Evolutionary conservation across 1,139 yeast genomes (phyloP).

Genomic region (Spencermartinsiella ligniputridi): DNA sequence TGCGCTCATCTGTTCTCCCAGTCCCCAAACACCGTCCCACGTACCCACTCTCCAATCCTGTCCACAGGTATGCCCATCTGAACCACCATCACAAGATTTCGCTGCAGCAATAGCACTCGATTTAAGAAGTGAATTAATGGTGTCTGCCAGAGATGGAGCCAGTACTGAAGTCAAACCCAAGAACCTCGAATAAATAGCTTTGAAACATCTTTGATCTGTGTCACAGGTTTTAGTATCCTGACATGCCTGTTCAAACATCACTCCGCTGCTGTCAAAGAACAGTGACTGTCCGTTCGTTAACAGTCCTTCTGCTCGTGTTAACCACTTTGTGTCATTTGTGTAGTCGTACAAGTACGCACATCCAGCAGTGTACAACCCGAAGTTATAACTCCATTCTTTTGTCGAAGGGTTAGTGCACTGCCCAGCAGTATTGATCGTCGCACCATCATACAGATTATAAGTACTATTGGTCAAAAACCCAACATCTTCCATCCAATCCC

Average conservation of each 20-base stretch:
- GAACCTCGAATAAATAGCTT: slow-evolving; percentile 74
- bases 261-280: slow-evolving; percentile 53
- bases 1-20: slow-evolving; percentile 92
- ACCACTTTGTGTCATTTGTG: slow-evolving; percentile 69
- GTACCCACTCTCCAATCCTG: slow-evolving; percentile 62
- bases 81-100: slow-evolving; percentile 76
- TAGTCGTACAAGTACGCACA: slow-evolving; percentile 75
- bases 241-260: slow-evolving; percentile 82
- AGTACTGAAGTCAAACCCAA: slow-evolving; percentile 69
- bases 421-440: slow-evolving; percentile 40
- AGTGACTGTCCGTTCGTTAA: slow-evolving; percentile 47
- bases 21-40: slow-evolving; percentile 84
- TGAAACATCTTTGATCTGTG: slow-evolving; percentile 86
- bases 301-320: slow-evolving; percentile 40
- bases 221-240: slow-evolving; percentile 60
- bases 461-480: slow-evolving; percentile 48
- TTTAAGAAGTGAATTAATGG: slow-evolving; percentile 49
- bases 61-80: slow-evolving; percentile 89
- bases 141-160: slow-evolving; percentile 57
- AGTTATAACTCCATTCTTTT: slow-evolving; percentile 84
- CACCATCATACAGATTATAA: slow-evolving; percentile 68
- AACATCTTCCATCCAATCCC: slow-evolving; percentile 73
- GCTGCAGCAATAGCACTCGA: slow-evolving; percentile 79
- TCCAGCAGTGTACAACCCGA: slow-evolving; percentile 76
- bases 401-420: slow-evolving; percentile 59